phyloP scores from a whole-genome alignment of 495 filamentous ascomycete species.

The Trypethelium eluteriae region DNA sequence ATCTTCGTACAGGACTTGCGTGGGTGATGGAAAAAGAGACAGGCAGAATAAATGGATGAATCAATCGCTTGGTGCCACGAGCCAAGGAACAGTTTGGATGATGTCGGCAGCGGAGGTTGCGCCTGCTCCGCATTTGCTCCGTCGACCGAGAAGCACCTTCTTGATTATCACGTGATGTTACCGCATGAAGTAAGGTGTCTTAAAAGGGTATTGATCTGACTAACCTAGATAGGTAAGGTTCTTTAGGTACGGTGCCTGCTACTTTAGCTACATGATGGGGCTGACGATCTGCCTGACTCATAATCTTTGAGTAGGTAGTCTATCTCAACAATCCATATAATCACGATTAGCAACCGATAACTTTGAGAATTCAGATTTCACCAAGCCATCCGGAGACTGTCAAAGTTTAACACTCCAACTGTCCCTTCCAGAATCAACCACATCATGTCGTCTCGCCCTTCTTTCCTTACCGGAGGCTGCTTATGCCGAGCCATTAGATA shows the following conservation, averaged over 20 bases:
- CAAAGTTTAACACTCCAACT: neutral
- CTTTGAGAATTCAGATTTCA: neutral
- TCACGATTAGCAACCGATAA: too few relatives aligned
- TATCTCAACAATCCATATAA: too few relatives aligned
- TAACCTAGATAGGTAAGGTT: too few relatives aligned
- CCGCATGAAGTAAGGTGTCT: too few relatives aligned
- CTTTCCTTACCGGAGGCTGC: constrained; percentile 37
- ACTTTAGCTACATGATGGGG: too few relatives aligned
- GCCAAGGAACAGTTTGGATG: neutral
- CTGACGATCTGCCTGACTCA: too few relatives aligned
- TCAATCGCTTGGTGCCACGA: neutral
- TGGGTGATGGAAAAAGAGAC: neutral
- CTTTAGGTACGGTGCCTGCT: too few relatives aligned
- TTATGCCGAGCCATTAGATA: constrained; percentile 39
- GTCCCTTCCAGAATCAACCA: neutral
- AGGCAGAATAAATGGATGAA: neutral
- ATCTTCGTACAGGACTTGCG: neutral
- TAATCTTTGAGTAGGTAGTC: too few relatives aligned
- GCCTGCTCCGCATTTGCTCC: neutral
- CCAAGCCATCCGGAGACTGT: neutral
- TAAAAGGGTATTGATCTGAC: too few relatives aligned
- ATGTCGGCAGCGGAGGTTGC: constrained; percentile 1
- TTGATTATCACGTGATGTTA: too few relatives aligned
- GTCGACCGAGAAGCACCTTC: too few relatives aligned
- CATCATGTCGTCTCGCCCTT: constrained; percentile 1